Conservation (phyloP, 2,329 filamentous ascomycete species). For the Aspergillus terreus region DNA sequence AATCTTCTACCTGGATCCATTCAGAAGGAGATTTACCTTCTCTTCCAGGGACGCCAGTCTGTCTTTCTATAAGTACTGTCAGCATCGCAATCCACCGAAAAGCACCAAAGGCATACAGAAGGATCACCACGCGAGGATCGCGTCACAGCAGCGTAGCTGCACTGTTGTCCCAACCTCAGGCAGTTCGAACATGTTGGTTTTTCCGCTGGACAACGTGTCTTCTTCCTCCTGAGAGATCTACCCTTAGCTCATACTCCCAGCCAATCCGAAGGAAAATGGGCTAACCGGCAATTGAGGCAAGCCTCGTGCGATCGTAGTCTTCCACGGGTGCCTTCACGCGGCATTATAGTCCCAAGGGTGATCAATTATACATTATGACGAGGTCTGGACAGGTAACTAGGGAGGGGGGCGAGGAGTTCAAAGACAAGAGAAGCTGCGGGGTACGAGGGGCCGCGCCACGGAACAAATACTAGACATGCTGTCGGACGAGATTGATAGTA, state of each 20-base stretch:
- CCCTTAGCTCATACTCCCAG: neutral
- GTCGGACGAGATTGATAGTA: no score
- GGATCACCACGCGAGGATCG: slow-evolving; percentile 39
- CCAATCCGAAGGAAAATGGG: neutral
- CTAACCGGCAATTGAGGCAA: slow-evolving; percentile 48
- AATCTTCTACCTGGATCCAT: slow-evolving; percentile 34
- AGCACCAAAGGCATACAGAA: slow-evolving; percentile 36
- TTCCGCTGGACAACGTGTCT: slow-evolving; percentile 51
- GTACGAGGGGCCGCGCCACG: no score
- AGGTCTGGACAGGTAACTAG: neutral
- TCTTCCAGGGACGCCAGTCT: slow-evolving; percentile 51
- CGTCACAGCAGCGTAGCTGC: slow-evolving; percentile 41
- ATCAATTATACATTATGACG: neutral
- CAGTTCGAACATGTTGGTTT: slow-evolving; percentile 52
- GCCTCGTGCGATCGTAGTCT: slow-evolving; percentile 33
- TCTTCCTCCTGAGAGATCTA: slow-evolving; percentile 40
- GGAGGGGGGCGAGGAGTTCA: neutral
- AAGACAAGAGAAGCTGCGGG: neutral
- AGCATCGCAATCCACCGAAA: neutral
- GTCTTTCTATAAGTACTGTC: slow-evolving; percentile 40
- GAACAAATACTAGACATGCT: no score
- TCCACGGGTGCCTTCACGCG: slow-evolving; percentile 26
- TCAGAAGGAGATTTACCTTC: slow-evolving; percentile 51
- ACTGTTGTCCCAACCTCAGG: slow-evolving; percentile 46
- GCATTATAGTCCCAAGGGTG: slow-evolving; percentile 19